Percentiles rank a stretch among this genome's conserved stretches.
Evolutionary conservation across 352 stramenopile genomes (phyloP).

Genomic region (Phytophthora podocarpi): DNA sequence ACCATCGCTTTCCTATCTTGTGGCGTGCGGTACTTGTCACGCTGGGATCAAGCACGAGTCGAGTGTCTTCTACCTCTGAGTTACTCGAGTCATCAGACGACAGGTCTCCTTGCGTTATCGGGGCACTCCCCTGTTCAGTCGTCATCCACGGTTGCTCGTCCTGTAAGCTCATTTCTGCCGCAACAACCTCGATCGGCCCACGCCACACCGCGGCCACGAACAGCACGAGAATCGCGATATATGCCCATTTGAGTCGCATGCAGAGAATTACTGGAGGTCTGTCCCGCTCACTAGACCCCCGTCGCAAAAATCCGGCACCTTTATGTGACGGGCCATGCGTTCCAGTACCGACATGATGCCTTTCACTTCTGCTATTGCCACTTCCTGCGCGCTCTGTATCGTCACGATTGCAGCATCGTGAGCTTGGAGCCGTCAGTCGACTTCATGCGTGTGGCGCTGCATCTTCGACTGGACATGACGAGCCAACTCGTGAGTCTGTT

Average conservation of each 20-base stretch:
- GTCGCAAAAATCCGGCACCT: too few relatives aligned
- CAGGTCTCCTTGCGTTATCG: neutral
- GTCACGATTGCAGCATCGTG: neutral
- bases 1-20: neutral
- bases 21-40: neutral
- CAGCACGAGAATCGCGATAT: too few relatives aligned
- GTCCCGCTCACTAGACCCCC: too few relatives aligned
- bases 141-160: too few relatives aligned
- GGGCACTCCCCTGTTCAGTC: too few relatives aligned
- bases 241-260: too few relatives aligned
- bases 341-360: neutral
- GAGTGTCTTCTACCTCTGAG: neutral
- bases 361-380: neutral
- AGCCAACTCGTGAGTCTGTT: neutral
- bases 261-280: too few relatives aligned
- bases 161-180: neutral
- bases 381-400: neutral
- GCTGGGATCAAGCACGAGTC: neutral
- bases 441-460: neutral
- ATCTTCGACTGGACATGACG: neutral
- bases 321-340: too few relatives aligned
- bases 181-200: neutral
- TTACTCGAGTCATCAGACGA: slow-evolving; percentile 1
- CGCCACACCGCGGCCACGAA: neutral
- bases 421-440: neutral